Conservation (phyloP, 75 land plant species). For the Ceratopteris richardii region DNA sequence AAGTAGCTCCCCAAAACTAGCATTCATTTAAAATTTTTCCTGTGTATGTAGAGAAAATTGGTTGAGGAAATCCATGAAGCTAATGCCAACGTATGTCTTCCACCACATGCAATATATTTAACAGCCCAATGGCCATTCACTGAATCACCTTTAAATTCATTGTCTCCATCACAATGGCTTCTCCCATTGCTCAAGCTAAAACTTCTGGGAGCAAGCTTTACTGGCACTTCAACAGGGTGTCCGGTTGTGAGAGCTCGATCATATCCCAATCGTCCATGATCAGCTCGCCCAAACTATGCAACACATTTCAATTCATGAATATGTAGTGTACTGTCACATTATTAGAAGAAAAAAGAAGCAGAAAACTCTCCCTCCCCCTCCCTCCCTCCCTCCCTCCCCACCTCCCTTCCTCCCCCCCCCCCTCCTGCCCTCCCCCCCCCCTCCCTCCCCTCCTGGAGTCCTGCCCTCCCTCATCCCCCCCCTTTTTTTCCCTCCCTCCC, state of each 20-base stretch:
- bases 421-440: too few relatives aligned
- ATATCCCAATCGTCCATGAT: slow-evolving; percentile 87
- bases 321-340: neutral
- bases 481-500: too few relatives aligned
- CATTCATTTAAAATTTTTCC: too few relatives aligned
- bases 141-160: neutral
- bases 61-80: slow-evolving; percentile 43
- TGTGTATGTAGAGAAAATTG: too few relatives aligned
- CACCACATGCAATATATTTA: slow-evolving; percentile 82
- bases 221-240: slow-evolving; percentile 79
- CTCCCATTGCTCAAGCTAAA: neutral
- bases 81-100: slow-evolving; percentile 79
- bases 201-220: slow-evolving; percentile 21
- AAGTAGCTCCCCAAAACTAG: too few relatives aligned
- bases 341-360: neutral
- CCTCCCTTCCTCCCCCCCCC: too few relatives aligned
- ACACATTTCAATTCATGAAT: neutral
- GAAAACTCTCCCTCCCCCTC: neutral
- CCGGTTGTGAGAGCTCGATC: slow-evolving; percentile 77
- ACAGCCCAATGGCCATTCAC: slow-evolving; percentile 49
- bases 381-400: neutral
- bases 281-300: slow-evolving; percentile 81
- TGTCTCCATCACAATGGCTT: neutral
- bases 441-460: too few relatives aligned
- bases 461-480: too few relatives aligned